Conservation (phyloP, 2,329 filamentous ascomycete species). For the Phaeophleospora eucalypticola region DNA sequence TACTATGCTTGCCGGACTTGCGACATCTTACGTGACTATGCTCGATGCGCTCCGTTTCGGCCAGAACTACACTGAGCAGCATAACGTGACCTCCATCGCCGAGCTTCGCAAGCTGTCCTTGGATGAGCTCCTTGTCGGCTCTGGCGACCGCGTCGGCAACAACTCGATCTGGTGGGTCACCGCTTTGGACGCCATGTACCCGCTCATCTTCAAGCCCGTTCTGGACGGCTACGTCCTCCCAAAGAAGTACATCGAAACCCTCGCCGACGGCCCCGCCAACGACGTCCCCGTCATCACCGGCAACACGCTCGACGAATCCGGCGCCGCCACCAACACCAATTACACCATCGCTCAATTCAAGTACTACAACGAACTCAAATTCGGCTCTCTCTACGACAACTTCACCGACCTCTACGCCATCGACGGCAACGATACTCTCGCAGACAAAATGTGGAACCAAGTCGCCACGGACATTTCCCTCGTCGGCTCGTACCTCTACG, state of each 20-base stretch:
- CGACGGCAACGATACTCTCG: slow-evolving; percentile 1
- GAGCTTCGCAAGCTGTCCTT: slow-evolving; percentile 8
- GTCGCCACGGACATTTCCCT: slow-evolving; percentile 5
- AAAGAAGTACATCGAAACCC: slow-evolving; percentile 8
- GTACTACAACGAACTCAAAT: slow-evolving; percentile 7
- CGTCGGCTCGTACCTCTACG: slow-evolving; percentile 7
- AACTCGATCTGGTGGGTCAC: slow-evolving; percentile 8
- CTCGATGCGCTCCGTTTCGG: slow-evolving; percentile 37
- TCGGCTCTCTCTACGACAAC: slow-evolving; percentile 2
- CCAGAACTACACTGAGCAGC: slow-evolving; percentile 4
- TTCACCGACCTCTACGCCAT: slow-evolving; percentile 6
- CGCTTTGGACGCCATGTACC: slow-evolving; percentile 1
- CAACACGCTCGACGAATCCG: slow-evolving; percentile 8
- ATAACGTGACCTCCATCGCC: slow-evolving; percentile 8
- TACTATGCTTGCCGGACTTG: slow-evolving; percentile 10
- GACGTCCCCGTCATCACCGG: slow-evolving; percentile 8
- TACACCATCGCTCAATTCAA: slow-evolving; percentile 4
- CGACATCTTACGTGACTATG: slow-evolving; percentile 37
- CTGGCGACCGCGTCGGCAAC: slow-evolving; percentile 4
- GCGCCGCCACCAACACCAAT: slow-evolving; percentile 3
- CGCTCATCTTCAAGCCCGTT: slow-evolving; percentile 9
- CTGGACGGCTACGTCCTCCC: slow-evolving; percentile 6
- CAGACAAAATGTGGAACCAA: slow-evolving; percentile 3
- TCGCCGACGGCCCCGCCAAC: slow-evolving; percentile 7
- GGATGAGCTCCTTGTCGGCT: slow-evolving; percentile 1